Percentiles rank a stretch among this genome's conserved stretches.
phyloP scores from a whole-genome alignment of 768 basidiomycete species.

The Gymnopilus junonius region DNA sequence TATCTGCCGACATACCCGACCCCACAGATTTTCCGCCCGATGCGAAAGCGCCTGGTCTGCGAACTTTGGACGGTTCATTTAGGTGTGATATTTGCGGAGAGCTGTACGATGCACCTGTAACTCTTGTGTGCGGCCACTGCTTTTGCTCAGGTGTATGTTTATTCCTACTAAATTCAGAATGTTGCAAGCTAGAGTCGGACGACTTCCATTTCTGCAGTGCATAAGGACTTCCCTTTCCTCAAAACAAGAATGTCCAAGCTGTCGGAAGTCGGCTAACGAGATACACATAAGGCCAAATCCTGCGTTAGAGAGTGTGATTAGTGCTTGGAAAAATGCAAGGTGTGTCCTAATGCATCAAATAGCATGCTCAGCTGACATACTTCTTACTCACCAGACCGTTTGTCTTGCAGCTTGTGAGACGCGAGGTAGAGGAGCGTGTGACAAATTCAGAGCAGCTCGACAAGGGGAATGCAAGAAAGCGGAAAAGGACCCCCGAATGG shows the following conservation, averaged over 20 bases:
- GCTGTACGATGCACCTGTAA: conserved; percentile 73
- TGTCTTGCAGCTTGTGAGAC: conserved; percentile 45
- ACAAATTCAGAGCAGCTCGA: conserved; percentile 2
- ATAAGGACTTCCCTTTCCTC: conserved; percentile 60
- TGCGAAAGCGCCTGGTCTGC: conserved; percentile 53
- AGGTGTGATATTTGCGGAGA: conserved; percentile 82
- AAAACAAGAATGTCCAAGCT: conserved; percentile 75
- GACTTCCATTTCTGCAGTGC: conserved; percentile 52
- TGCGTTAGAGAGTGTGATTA: conserved; percentile 69
- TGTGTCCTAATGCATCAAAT: conserved; percentile 31
- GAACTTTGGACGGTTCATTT: conserved; percentile 63
- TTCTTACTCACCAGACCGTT: conserved; percentile 39
- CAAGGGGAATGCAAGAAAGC: conserved; percentile 36
- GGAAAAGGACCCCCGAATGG: conserved; percentile 29
- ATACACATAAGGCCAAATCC: conserved; percentile 68
- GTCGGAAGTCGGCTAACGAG: conserved; percentile 63
- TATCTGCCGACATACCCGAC: conserved; percentile 43
- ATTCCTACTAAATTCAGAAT: neutral
- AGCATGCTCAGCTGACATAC: neutral
- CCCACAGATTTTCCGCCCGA: conserved; percentile 71
- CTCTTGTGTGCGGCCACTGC: conserved; percentile 76
- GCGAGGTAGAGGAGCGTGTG: conserved; percentile 26
- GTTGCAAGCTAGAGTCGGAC: neutral
- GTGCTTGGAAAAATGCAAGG: conserved; percentile 78
- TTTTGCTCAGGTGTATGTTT: conserved; percentile 75